Conservation (phyloP, 495 filamentous ascomycete genomes). For the Talaromyces proteolyticus region DNA sequence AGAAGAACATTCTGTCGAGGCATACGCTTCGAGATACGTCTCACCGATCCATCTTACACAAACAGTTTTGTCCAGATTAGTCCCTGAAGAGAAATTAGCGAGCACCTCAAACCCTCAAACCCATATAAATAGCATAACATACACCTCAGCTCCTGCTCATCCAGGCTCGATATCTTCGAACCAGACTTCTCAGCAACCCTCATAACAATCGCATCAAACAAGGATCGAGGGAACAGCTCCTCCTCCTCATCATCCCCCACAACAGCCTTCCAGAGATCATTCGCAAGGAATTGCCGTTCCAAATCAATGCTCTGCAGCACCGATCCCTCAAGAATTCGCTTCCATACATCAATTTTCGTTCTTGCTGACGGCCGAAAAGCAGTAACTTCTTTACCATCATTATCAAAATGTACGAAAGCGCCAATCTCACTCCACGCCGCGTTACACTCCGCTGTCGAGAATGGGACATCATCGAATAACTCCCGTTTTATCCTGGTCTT, state of each 20-base stretch:
- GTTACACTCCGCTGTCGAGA: constrained; percentile 38
- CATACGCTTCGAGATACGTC: constrained; percentile 43
- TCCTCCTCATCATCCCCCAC: constrained; percentile 33
- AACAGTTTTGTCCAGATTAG: constrained; percentile 37
- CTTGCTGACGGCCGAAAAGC: constrained; percentile 31
- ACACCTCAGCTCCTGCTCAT: constrained; percentile 29
- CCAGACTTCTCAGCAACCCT: constrained; percentile 22
- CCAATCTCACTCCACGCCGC: constrained; percentile 41
- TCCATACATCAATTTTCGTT: constrained; percentile 39
- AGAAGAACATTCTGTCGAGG: constrained; percentile 25
- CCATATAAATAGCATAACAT: constrained; percentile 17
- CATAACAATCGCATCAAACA: constrained; percentile 38
- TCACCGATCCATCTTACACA: constrained; percentile 46
- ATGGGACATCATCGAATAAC: constrained; percentile 38
- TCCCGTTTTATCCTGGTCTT: constrained; percentile 12
- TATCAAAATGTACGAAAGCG: constrained; percentile 35
- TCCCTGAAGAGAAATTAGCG: constrained; percentile 19
- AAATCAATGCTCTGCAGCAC: constrained; percentile 39
- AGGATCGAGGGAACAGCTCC: constrained; percentile 27
- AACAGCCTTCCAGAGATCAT: constrained; percentile 41
- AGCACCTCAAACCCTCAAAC: too few species aligned
- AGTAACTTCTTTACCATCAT: constrained; percentile 6
- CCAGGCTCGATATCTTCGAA: neutral
- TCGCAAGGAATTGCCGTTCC: constrained; percentile 38
- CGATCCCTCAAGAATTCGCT: constrained; percentile 36